These are phyloP conservation scores for Narthecium ossifragum DNA, from an alignment of 106 monocot species.

Conservation along the genomic window DNA sequence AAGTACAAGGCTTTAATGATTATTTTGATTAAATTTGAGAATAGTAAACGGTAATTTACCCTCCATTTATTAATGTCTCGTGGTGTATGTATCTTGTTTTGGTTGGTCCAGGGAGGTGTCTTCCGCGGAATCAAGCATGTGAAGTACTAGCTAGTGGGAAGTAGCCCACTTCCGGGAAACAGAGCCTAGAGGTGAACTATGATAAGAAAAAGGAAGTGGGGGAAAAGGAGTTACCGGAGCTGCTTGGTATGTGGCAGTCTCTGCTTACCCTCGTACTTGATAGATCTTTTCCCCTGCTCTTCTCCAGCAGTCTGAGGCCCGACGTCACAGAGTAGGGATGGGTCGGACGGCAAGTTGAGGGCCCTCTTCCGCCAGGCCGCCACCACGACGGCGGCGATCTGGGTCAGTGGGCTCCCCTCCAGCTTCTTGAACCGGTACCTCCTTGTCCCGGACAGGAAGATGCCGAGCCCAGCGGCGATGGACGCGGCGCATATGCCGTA, in stretches of 20 bases:
- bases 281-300: background rate
- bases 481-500: constrained; percentile 35
- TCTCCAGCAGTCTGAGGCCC: too few relatives aligned
- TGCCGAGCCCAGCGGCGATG: constrained; percentile 22
- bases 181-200: too few relatives aligned
- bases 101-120: too few relatives aligned
- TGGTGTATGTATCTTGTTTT: too few relatives aligned
- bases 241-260: constrained; percentile 31
- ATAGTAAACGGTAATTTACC: too few relatives aligned
- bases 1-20: too few relatives aligned
- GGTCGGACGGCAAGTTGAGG: constrained; percentile 21
- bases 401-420: constrained; percentile 46
- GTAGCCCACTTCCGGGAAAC: too few relatives aligned
- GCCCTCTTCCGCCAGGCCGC: constrained; percentile 41
- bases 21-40: too few relatives aligned
- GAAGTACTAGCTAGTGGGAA: too few relatives aligned
- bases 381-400: constrained; percentile 28
- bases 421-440: constrained; percentile 53
- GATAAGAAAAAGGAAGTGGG: too few relatives aligned
- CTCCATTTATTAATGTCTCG: too few relatives aligned
- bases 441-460: constrained; percentile 32
- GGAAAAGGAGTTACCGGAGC: background rate
- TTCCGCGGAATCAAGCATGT: too few relatives aligned
- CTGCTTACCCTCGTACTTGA: constrained; percentile 15
- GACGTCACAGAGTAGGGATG: constrained; percentile 25